These are phyloP conservation scores for Calocera viscosa DNA, from an alignment of 768 basidiomycete species.

Conservation along the genomic window DNA sequence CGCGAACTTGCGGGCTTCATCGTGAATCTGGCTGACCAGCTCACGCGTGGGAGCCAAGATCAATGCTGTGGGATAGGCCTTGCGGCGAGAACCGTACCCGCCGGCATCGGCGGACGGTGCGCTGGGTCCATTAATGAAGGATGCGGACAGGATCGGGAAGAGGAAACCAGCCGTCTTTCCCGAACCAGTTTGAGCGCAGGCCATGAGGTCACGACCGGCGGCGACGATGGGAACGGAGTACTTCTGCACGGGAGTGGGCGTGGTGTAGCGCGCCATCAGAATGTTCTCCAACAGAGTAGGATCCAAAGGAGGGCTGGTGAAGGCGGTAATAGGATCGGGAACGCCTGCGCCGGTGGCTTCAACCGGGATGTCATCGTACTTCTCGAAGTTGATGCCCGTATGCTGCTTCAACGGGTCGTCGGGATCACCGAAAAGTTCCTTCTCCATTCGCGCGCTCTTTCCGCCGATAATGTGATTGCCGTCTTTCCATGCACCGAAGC, in stretches of 20 bases:
- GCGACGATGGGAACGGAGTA: conserved; percentile 98
- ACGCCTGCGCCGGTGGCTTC: conserved; percentile 95
- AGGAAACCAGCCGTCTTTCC: conserved; percentile 99
- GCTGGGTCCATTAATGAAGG: conserved; percentile 71
- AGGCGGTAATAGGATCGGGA: conserved; percentile 83
- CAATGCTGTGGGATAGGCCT: conserved; percentile 93
- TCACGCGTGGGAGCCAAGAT: conserved; percentile 97
- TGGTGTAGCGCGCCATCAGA: conserved; percentile 77
- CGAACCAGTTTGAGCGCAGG: conserved; percentile 96
- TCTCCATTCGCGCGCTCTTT: conserved; percentile 80
- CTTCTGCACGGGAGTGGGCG: conserved; percentile 98
- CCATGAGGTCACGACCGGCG: conserved; percentile 71
- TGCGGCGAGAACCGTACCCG: conserved; percentile 58
- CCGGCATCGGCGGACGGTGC: conserved; percentile 46
- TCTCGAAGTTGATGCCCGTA: conserved; percentile 99
- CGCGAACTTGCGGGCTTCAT: conserved; percentile 96
- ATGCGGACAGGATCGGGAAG: conserved; percentile 94
- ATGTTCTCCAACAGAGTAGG: conserved; percentile 93
- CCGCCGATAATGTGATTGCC: conserved; percentile 74
- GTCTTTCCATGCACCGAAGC: conserved; percentile 71
- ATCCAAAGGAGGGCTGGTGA: conserved; percentile 82
- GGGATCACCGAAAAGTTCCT: conserved; percentile 87
- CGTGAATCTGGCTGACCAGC: conserved; percentile 97
- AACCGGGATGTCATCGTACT: conserved; percentile 98
- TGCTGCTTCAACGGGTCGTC: conserved; percentile 78